Evolutionary conservation across 2,329 filamentous ascomycete species (phyloP), one percentile per base, ranked within the genome.

Genomic region (Kalaharituber pfeilii): DNA sequence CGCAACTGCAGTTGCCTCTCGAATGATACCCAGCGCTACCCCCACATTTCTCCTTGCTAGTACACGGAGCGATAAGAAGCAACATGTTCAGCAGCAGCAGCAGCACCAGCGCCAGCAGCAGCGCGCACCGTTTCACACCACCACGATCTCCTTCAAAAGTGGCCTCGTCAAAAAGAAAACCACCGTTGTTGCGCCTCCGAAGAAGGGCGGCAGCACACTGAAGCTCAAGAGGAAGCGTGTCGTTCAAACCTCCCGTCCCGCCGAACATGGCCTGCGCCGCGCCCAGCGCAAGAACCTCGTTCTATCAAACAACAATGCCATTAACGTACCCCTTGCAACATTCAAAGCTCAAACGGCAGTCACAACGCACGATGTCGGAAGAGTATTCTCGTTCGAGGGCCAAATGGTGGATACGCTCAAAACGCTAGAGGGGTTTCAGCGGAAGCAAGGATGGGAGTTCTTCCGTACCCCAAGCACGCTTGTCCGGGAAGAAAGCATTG

Each of bases 221-320:
- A 58, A 59, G 13, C 47, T 49, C 47, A 62, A 59, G 44, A 62
- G 58, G 44, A 62, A 61, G 39, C 56, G 55, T 52, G 49, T 18
- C 44, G 54, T 52, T 3, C 20, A 29, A 7, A 25, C 15, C 36
- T 13, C 44, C 36, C 62, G 58, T 52, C 56, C 30, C 33, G 49
- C 45, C 8, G 53, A 54, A 18, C 9, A 49, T 2, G 89, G 88
- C 61, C 88, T 95, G 73, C 80, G 88, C 61, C 94, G 87, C 70
- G 84, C 85, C 26, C 74, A 85, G 66, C 81, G 87, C 61, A 94
- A 93, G 73, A 80, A 85, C 62, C 85, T 98, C 64, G 80, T 93
- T 56, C 79, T 98, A 57, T 89, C 83, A 73, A 98, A 96, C 71
- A 84, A 85, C 68, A 96, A 94, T 70, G 91, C 91, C 50, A 72